phyloP scores from a whole-genome alignment of 2,329 filamentous ascomycete species.

The Penicillium sp. region DNA sequence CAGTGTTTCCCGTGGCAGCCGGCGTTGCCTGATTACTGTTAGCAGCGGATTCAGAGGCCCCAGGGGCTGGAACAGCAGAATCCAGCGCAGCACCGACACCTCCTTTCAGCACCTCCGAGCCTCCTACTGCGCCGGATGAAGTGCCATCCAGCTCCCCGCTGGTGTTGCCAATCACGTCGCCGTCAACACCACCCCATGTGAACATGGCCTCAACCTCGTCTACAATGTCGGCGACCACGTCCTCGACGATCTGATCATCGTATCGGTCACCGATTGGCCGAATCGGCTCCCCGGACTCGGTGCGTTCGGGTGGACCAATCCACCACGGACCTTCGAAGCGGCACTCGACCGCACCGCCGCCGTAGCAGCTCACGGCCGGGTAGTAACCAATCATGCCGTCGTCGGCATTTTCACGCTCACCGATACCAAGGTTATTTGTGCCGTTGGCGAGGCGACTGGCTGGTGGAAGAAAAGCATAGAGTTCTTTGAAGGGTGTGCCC shows the following conservation, averaged over 20 bases:
- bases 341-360: slow-evolving; percentile 82
- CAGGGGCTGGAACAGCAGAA: slow-evolving; percentile 17
- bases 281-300: slow-evolving; percentile 42
- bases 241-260: slow-evolving; percentile 89
- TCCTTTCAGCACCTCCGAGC: slow-evolving; percentile 31
- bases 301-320: slow-evolving; percentile 65
- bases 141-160: slow-evolving; percentile 23
- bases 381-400: slow-evolving; percentile 96
- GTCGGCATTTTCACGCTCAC: slow-evolving; percentile 80
- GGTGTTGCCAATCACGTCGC: slow-evolving; percentile 30
- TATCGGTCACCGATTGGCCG: slow-evolving; percentile 72
- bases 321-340: slow-evolving; percentile 95
- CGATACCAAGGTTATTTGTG: slow-evolving; percentile 49
- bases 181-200: slow-evolving; percentile 54
- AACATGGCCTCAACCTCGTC: slow-evolving; percentile 77
- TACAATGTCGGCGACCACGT: slow-evolving; percentile 85
- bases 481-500: slow-evolving; percentile 80
- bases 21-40: slow-evolving; percentile 23
- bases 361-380: slow-evolving; percentile 86
- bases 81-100: slow-evolving; percentile 33
- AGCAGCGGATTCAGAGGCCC: slow-evolving; percentile 18
- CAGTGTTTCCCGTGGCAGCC: slow-evolving; percentile 10
- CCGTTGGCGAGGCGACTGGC: slow-evolving; percentile 58
- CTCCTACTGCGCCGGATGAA: slow-evolving; percentile 27
- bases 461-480: slow-evolving; percentile 86